Conservation (phyloP, 176 grass and related monocot genomes). For the Phoenix roebelenii region DNA sequence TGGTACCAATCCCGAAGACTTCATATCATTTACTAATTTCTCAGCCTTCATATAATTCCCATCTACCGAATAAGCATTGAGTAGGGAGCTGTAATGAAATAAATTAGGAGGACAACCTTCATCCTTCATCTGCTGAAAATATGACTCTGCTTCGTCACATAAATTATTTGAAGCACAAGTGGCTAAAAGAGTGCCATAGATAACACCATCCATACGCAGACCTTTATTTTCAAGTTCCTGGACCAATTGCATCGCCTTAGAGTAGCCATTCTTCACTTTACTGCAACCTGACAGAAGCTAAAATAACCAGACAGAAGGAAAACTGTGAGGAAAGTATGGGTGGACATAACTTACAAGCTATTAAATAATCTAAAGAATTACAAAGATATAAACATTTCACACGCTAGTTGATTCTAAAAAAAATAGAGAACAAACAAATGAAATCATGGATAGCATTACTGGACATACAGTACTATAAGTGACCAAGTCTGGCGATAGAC, state of each 20-base stretch:
- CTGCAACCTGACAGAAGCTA: conserved; percentile 82
- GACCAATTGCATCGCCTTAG: conserved; percentile 62
- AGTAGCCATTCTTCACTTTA: conserved; percentile 62
- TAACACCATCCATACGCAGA: conserved; percentile 78
- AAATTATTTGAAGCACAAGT: conserved; percentile 81
- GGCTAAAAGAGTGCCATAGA: conserved; percentile 78
- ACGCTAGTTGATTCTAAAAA: no score
- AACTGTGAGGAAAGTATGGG: no score
- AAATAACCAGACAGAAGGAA: conserved; percentile 5
- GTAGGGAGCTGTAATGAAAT: conserved; percentile 88
- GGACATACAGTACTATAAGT: conserved; percentile 81
- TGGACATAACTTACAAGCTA: no score
- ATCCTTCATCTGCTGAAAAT: conserved; percentile 85
- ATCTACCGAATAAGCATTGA: conserved; percentile 79
- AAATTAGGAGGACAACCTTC: conserved; percentile 77
- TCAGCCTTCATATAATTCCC: conserved; percentile 67
- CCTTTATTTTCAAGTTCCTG: conserved; percentile 44
- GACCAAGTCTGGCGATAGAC: conserved; percentile 69
- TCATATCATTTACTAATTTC: conserved; percentile 67
- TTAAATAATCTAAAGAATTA: no score
- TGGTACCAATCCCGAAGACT: conserved; percentile 56
- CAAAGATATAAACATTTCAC: no score
- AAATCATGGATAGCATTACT: conserved; percentile 5
- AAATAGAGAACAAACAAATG: background rate
- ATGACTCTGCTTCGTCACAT: conserved; percentile 63